Evolutionary conservation across 108 stramenopile species (phyloP), one percentile per base, ranked within the genome.

Genomic region (Aurantiochytrium sp.): DNA sequence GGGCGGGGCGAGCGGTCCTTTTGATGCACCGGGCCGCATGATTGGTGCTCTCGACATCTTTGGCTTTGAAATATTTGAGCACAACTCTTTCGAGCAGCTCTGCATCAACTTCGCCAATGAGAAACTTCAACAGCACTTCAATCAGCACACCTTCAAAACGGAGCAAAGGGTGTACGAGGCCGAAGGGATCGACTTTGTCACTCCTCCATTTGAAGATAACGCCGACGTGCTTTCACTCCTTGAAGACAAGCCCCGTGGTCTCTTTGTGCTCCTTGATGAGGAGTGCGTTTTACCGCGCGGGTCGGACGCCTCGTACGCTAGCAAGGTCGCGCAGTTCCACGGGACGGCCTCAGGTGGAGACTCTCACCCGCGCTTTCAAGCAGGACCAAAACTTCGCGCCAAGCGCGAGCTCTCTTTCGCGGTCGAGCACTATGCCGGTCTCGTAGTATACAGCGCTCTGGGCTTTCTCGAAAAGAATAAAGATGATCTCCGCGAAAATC

Each of bases 21-120:
- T 21, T 21, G 59, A 10, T 8, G 16, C 16, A 57, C 16, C 49
- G 51, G 35, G 51, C 57, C 59, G 59, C 28, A 94, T 94, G 72
- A 97, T 98, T 88, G 98, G 98, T 57, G 92, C 98, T 16, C 93
- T 99, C 19, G 98, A 98, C 91, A 98, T 99, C 89, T 98, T 98
- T 91, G 98, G 97, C 10, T 99, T 98, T 76, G 98, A 99, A 90
- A 95, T 96, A 35, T 97, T 97, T 88, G 92, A 94, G 72, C 91
- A 90, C 29, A 97, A 97, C 88, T 91, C 91, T 0, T 97, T 97
- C 88, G 96, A 97, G 90, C 96, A 98, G 94, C 93, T 98, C 16
- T 97, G 97, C 87, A 98, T 98, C 90, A 98, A 98, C 91, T 98
- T 95, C 90, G 96, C 96, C 87, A 98, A 98, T 92, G 98, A 98